Conservation (phyloP, 345 rosid species). For the Acer yangbiense region DNA sequence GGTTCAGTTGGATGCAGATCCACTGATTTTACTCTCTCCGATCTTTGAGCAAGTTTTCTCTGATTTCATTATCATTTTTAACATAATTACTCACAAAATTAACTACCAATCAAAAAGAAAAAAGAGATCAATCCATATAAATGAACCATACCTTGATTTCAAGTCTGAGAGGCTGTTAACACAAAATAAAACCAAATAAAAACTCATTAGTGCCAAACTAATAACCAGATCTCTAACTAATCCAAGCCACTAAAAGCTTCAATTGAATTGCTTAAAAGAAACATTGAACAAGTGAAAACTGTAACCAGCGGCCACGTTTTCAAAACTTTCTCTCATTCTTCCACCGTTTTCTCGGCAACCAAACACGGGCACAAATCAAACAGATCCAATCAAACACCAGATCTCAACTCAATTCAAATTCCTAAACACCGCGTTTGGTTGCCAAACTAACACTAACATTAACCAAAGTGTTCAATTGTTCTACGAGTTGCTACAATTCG, state of each 20-base stretch:
- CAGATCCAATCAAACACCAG: constrained; percentile 16
- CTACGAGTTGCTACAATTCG: constrained; percentile 5
- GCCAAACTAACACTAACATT: not conserved
- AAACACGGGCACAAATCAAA: not conserved
- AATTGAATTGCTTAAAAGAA: not conserved
- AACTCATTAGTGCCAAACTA: constrained; percentile 12
- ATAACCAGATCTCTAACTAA: constrained; percentile 16
- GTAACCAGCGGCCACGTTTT: not conserved
- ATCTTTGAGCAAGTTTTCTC: constrained; percentile 65
- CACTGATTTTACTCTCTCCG: constrained; percentile 73
- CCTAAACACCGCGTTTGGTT: not conserved
- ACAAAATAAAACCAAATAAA: constrained; percentile 13
- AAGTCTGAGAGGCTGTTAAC: constrained; percentile 60
- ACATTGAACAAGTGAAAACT: not conserved
- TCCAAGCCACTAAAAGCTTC: not conserved
- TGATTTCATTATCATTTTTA: constrained; percentile 37
- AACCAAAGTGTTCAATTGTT: not conserved
- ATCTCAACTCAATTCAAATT: constrained; percentile 11
- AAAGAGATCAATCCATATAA: not conserved
- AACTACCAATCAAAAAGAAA: constrained; percentile 1
- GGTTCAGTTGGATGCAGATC: constrained; percentile 85
- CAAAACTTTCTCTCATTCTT: not conserved
- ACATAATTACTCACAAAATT: constrained; percentile 22
- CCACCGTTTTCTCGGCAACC: not conserved
- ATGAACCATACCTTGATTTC: constrained; percentile 53